Evolutionary conservation across 2,329 filamentous ascomycete genomes (phyloP).

Genomic region (Xylaria arbuscula): DNA sequence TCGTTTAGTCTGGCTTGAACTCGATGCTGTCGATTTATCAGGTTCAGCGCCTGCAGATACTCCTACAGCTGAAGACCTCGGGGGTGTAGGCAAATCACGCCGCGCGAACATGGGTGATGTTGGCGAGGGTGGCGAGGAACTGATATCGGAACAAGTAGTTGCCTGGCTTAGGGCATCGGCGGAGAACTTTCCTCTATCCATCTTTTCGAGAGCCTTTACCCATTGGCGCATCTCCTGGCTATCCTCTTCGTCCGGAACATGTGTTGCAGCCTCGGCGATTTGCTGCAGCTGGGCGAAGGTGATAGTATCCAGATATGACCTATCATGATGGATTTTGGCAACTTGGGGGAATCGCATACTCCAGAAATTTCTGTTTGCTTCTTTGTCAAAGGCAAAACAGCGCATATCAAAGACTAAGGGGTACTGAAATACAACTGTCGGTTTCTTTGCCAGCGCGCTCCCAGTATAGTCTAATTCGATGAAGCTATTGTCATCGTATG

Average conservation of each 20-base stretch:
- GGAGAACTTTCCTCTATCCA: slow-evolving; percentile 59
- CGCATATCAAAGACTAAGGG: slow-evolving; percentile 84
- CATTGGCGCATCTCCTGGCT: slow-evolving; percentile 71
- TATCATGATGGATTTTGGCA: slow-evolving; percentile 81
- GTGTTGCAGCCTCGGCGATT: slow-evolving; percentile 69
- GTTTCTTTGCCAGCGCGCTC: slow-evolving; percentile 57
- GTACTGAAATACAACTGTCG: slow-evolving; percentile 69
- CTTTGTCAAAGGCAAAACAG: slow-evolving; percentile 82
- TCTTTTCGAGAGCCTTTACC: slow-evolving; percentile 68
- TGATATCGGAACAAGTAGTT: slow-evolving; percentile 51
- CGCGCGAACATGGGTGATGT: slow-evolving; percentile 11
- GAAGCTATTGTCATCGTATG: slow-evolving; percentile 52
- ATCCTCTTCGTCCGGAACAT: slow-evolving; percentile 62
- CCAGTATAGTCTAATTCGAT: slow-evolving; percentile 58
- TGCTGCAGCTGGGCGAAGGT: slow-evolving; percentile 76
- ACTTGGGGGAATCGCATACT: slow-evolving; percentile 81
- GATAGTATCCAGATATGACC: slow-evolving; percentile 74
- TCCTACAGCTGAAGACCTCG: slow-evolving; percentile 26
- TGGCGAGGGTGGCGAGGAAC: slow-evolving; percentile 35
- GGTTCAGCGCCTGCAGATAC: not conserved
- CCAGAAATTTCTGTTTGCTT: slow-evolving; percentile 75
- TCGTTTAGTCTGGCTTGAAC: slow-evolving; percentile 29
- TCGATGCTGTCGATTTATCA: not conserved
- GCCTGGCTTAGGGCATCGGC: slow-evolving; percentile 60
- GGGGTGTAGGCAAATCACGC: slow-evolving; percentile 16